phyloP scores from a whole-genome alignment of 2,329 filamentous ascomycete species.

The Aspergillus bombycis region DNA sequence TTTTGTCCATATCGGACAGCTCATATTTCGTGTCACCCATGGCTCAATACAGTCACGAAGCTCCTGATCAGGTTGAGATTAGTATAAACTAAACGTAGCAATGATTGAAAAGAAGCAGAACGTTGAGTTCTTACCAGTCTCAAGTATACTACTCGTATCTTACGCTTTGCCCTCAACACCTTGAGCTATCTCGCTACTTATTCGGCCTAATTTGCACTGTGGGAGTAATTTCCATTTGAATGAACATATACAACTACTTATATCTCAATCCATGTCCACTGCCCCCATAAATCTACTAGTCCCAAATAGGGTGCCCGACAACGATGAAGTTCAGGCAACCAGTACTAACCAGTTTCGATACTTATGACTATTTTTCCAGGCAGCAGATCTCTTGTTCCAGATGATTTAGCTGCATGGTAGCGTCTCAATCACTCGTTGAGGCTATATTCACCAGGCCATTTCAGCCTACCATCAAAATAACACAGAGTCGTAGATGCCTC shows the following conservation, averaged over 20 bases:
- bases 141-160: background rate
- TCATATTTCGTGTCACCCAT: slow-evolving; percentile 17
- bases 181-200: background rate
- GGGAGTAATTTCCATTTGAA: background rate
- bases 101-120: background rate
- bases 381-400: background rate
- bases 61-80: background rate
- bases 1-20: slow-evolving; percentile 28
- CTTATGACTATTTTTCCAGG: background rate
- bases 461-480: too few species aligned
- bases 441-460: background rate
- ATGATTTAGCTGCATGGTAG: background rate
- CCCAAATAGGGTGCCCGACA: background rate
- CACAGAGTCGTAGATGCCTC: background rate
- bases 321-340: background rate
- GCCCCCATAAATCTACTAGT: background rate
- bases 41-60: background rate
- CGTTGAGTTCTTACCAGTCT: background rate
- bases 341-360: background rate
- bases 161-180: background rate
- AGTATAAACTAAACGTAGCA: background rate
- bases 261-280: background rate
- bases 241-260: background rate
- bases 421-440: background rate
- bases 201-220: background rate